These are phyloP conservation scores for Erigeron canadensis DNA, from an alignment of 129 eudicot species.

Conservation along the genomic window DNA sequence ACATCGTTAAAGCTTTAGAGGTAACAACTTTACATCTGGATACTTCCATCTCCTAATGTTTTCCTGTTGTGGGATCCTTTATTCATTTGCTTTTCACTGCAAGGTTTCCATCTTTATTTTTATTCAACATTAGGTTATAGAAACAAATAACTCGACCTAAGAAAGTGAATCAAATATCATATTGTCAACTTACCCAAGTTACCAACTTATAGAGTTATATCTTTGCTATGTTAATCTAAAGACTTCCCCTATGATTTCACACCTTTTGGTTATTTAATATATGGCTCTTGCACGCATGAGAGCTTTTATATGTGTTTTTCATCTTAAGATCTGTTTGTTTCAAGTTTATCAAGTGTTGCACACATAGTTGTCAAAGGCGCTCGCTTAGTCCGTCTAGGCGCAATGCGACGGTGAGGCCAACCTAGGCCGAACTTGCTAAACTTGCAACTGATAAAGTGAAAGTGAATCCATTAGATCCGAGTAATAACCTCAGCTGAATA, in stretches of 20 bases:
- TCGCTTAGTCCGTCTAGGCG: too few relatives aligned
- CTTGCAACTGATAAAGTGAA: neutral
- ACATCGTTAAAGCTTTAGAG: constrained; percentile 84
- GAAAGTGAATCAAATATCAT: neutral
- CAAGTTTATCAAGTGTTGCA: neutral
- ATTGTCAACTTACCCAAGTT: neutral
- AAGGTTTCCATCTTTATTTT: neutral
- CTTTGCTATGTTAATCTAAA: too few relatives aligned
- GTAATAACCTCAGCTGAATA: too few relatives aligned
- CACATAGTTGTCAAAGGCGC: too few relatives aligned
- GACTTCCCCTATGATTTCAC: too few relatives aligned
- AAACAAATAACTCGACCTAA: neutral
- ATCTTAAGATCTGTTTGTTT: neutral
- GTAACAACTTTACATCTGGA: constrained; percentile 34
- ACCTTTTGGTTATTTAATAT: too few relatives aligned
- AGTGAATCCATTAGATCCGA: neutral
- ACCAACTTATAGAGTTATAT: too few relatives aligned
- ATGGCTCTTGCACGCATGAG: too few relatives aligned
- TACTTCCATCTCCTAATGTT: neutral
- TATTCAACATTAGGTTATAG: neutral
- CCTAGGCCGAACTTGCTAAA: too few relatives aligned
- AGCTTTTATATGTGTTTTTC: neutral
- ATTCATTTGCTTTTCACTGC: neutral
- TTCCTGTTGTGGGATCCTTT: neutral
- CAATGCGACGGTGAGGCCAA: too few relatives aligned